Evolutionary conservation across 2,329 filamentous ascomycete species (phyloP).

Genomic region (Plectosphaerella cucumerina): DNA sequence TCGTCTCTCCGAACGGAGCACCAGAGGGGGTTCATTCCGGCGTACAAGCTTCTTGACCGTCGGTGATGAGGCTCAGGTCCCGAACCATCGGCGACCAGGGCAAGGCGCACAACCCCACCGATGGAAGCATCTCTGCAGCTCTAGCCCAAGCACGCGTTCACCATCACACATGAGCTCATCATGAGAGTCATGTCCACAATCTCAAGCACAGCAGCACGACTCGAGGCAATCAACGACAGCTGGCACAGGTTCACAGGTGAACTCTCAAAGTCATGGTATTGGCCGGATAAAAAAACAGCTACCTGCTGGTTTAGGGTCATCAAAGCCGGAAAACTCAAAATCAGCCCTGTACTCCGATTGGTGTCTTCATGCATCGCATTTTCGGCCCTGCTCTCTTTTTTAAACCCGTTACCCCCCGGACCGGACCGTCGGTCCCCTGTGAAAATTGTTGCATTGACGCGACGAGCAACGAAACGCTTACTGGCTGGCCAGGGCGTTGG

Average conservation of each 20-base stretch:
- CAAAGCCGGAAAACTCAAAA: conserved; percentile 15
- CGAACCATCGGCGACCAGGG: background rate
- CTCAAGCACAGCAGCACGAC: background rate
- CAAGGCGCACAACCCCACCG: background rate
- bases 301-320: conserved; percentile 11
- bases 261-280: conserved; percentile 16
- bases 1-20: background rate
- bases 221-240: background rate
- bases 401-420: conserved; percentile 8
- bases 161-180: background rate
- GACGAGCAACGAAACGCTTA: conserved; percentile 28
- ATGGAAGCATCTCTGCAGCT: background rate
- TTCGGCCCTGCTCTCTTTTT: conserved; percentile 12
- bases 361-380: conserved; percentile 12
- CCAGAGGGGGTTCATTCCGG: too few relatives aligned
- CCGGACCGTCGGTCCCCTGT: conserved; percentile 3
- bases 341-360: conserved; percentile 15
- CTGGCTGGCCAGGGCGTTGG: conserved; percentile 47
- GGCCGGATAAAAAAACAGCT: conserved; percentile 11
- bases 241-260: conserved; percentile 5
- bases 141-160: background rate
- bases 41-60: too few relatives aligned
- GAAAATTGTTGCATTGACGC: background rate
- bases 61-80: too few relatives aligned
- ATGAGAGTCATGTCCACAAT: background rate